phyloP scores from a whole-genome alignment of 495 filamentous ascomycete species.

The Tuber indicum region DNA sequence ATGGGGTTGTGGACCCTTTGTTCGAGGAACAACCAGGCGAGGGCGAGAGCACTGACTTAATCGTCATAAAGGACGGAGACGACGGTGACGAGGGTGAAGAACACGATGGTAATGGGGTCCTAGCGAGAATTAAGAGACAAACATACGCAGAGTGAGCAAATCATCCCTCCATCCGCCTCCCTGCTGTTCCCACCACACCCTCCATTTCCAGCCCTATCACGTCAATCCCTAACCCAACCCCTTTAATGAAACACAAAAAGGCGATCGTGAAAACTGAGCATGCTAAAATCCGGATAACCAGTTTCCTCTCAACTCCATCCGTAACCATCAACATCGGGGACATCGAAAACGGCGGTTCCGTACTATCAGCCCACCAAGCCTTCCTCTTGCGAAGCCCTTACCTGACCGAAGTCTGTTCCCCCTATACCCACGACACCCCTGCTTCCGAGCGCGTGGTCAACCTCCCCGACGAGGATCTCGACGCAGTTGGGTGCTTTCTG shows the following conservation, averaged over 20 bases:
- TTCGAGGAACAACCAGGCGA: background rate
- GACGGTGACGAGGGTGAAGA: background rate
- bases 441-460: conserved; percentile 59
- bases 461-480: conserved; percentile 64
- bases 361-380: conserved; percentile 71
- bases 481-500: conserved; percentile 79
- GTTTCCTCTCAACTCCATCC: conserved; percentile 70
- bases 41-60: conserved; percentile 2
- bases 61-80: conserved; percentile 3
- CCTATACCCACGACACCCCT: conserved; percentile 52
- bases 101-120: background rate
- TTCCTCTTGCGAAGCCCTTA: conserved; percentile 67
- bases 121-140: conserved; percentile 2
- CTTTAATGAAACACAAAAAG: background rate
- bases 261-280: background rate
- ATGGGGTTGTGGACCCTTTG: conserved; percentile 5
- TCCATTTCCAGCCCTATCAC: background rate
- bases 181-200: background rate
- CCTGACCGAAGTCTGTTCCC: conserved; percentile 57
- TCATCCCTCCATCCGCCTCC: background rate
- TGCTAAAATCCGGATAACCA: conserved; percentile 23
- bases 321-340: conserved; percentile 68
- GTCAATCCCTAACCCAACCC: background rate
- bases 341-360: conserved; percentile 51
- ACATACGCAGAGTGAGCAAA: background rate